Evolutionary conservation across 352 stramenopile genomes (phyloP).

Genomic region (Globisporangium paroecandrum): DNA sequence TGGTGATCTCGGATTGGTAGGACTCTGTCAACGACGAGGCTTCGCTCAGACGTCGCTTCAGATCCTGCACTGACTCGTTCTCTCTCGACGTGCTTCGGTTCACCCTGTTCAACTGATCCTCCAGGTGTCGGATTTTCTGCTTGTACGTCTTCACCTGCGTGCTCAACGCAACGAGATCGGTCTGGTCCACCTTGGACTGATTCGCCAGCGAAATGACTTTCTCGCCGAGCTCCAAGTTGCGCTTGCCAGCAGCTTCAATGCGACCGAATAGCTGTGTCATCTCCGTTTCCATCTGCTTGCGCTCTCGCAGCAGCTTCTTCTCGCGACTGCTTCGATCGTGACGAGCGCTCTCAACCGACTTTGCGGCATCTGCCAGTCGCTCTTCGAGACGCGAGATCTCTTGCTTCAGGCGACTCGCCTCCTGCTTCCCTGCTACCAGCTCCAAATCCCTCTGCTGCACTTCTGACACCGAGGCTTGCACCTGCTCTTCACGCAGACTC

Average conservation of each 20-base stretch:
- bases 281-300: conserved; percentile 51
- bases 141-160: conserved; percentile 69
- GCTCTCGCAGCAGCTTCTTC: conserved; percentile 55
- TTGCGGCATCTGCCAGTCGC: conserved; percentile 27
- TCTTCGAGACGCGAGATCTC: conserved; percentile 30
- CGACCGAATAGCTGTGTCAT: conserved; percentile 45
- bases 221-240: conserved; percentile 56
- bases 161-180: conserved; percentile 50
- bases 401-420: conserved; percentile 15
- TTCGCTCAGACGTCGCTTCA: conserved; percentile 41
- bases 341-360: conserved; percentile 25
- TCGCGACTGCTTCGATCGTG: conserved; percentile 43
- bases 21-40: conserved; percentile 46
- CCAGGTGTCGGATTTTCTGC: conserved; percentile 41
- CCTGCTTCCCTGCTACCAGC: conserved; percentile 14
- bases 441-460: conserved; percentile 29
- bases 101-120: conserved; percentile 33
- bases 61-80: conserved; percentile 23
- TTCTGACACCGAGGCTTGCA: conserved; percentile 19
- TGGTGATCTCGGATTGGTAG: conserved; percentile 50
- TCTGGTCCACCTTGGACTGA: conserved; percentile 59
- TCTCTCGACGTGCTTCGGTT: conserved; percentile 19
- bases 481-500: conserved; percentile 22
- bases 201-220: conserved; percentile 55
- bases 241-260: conserved; percentile 48